A percentile compares a stretch with the other conserved stretches of the same genome.
Conservation (phyloP, 2,329 filamentous ascomycete genomes). For the Penicillium nordicum region DNA sequence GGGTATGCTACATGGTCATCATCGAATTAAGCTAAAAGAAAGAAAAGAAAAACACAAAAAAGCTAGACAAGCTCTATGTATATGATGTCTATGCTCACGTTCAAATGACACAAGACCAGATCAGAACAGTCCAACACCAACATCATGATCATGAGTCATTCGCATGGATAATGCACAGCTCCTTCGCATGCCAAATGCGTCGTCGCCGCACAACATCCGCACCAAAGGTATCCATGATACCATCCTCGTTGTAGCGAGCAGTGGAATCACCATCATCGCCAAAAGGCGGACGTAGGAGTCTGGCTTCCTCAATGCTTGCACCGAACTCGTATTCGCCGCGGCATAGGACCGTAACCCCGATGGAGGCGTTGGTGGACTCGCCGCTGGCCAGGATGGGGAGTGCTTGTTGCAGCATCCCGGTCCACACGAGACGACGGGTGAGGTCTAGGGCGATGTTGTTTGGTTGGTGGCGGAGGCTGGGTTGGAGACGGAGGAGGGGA, state of each 20-base stretch:
- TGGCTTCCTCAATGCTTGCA: slow-evolving; percentile 76
- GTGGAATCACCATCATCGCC: slow-evolving; percentile 12
- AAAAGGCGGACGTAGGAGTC: slow-evolving; percentile 41
- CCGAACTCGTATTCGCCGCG: slow-evolving; percentile 78
- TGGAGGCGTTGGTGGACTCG: slow-evolving; percentile 56
- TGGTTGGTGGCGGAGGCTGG: slow-evolving; percentile 70
- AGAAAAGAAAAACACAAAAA: background rate
- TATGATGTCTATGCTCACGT: background rate
- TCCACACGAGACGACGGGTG: slow-evolving; percentile 78
- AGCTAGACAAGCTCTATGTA: background rate
- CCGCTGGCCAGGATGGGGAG: slow-evolving; percentile 62
- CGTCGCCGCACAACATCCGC: slow-evolving; percentile 39
- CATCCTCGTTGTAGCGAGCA: slow-evolving; percentile 25
- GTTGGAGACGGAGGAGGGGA: slow-evolving; percentile 72
- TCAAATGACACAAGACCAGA: background rate
- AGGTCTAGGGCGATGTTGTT: slow-evolving; percentile 73
- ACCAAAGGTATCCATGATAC: slow-evolving; percentile 40
- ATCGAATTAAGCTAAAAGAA: slow-evolving; percentile 3
- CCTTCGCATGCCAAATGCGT: slow-evolving; percentile 45
- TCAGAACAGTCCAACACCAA: background rate
- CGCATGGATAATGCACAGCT: slow-evolving; percentile 45
- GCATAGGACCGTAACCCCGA: slow-evolving; percentile 73
- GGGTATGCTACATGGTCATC: slow-evolving; percentile 10
- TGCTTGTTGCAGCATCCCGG: slow-evolving; percentile 74
- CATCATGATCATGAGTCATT: slow-evolving; percentile 4